Evolutionary conservation across 2,329 filamentous ascomycete species (phyloP).

Genomic region (Ceratocystis variospora): DNA sequence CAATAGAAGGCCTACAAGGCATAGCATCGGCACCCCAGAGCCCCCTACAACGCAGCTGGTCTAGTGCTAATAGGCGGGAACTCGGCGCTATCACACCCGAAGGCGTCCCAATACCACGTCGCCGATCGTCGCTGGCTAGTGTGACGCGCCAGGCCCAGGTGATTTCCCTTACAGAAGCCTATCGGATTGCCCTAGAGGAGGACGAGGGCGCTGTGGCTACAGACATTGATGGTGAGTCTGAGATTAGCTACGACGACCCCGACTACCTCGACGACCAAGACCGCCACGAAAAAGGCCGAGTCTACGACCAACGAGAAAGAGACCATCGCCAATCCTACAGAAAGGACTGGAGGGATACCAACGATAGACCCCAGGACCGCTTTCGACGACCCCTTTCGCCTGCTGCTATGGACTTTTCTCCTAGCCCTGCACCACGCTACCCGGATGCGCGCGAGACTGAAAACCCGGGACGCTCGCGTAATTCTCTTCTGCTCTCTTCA

Average conservation of each 20-base stretch:
- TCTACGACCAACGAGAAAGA: background rate
- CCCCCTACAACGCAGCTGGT: slow-evolving; percentile 16
- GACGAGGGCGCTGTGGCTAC: slow-evolving; percentile 17
- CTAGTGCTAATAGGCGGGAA: slow-evolving; percentile 16
- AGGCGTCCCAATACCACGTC: slow-evolving; percentile 18
- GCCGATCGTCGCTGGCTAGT: slow-evolving; percentile 19
- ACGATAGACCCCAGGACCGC: background rate
- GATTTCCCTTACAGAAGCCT: slow-evolving; percentile 18
- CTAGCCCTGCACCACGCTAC: slow-evolving; percentile 1
- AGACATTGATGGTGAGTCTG: slow-evolving; percentile 12
- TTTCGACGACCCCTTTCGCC: slow-evolving; percentile 12
- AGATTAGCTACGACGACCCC: slow-evolving; percentile 17
- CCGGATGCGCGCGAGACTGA: slow-evolving; percentile 4
- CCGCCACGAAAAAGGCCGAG: background rate
- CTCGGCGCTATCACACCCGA: slow-evolving; percentile 16
- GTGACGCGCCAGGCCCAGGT: slow-evolving; percentile 19
- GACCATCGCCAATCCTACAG: background rate
- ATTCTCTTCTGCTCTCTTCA: background rate
- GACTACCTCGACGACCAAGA: slow-evolving; percentile 1
- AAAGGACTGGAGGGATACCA: background rate
- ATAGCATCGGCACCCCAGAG: slow-evolving; percentile 11
- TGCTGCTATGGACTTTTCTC: slow-evolving; percentile 9
- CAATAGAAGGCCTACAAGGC: slow-evolving; percentile 16
- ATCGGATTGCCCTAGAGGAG: slow-evolving; percentile 17
- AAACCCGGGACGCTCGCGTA: background rate